Base-by-base conservation (phyloP, 345 rosid genomes). In the Cardamine occulta region DNA sequence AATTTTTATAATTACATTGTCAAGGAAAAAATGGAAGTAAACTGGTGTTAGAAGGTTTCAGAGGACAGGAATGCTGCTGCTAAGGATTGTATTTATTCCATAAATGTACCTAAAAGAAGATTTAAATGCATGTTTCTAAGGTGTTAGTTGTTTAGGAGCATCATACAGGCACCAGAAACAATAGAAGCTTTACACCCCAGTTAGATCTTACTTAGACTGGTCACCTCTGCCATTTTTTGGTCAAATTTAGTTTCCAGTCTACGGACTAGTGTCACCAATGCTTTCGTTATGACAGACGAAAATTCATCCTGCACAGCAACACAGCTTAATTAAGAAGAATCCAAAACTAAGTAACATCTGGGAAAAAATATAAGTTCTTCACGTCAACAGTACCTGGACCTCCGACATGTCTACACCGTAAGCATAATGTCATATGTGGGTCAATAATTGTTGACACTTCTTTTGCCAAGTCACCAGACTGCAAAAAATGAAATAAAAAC, bases 221-320 rank as follows among this genome's bases (percentile, higher is more conserved):
- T 93, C 97, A 35, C 89, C 49, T 84, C 89, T 60, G 90, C 96
- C 96, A 93, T 93, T 86, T 91, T 95, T 56, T 80, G 74, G 83
- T 93, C 98, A 80, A 93, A 93, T 77, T 88, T 91, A 58, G 96
- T 88, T 85, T 93, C 98, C n/a, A n/a, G n/a, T n/a, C n/a, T n/a
- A n/a, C n/a, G n/a, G n/a, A n/a, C n/a, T n/a, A n/a, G n/a, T 71
- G 96, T 91, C 35, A 89, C 89, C 72, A 93, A 82, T 66, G 97
- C 87, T 83, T 77, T 89, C 10, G 98, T 93, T 76, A 93, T 89
- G 63, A 93, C 94, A 0, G 88, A 94, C 17, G 90, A 91, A 84
- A 93, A 91, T 73, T 89, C 95, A 78, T 93, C 97, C 97, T 91
- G 92, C 76, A 81, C 44, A 77, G 70, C 57, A 69, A 65, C 68